Evolutionary conservation across 2,329 filamentous ascomycete species (phyloP).

Genomic region (Trichoderma atrobrunneum): DNA sequence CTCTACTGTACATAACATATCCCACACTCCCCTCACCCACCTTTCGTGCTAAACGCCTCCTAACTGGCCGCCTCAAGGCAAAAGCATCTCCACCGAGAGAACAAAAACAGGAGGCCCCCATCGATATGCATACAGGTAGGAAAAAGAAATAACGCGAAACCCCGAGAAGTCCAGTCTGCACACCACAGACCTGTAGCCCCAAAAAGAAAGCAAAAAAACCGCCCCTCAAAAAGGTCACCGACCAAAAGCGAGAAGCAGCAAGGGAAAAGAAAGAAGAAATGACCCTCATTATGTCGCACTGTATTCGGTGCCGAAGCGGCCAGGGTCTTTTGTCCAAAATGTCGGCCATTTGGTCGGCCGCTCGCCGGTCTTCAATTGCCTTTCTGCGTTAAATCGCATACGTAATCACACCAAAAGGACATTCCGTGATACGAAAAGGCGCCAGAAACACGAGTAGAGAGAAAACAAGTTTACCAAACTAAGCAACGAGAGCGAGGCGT

Average conservation of each 20-base stretch:
- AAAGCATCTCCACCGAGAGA: background rate
- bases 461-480: background rate
- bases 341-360: constrained; percentile 5
- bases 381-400: constrained; percentile 9
- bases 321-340: background rate
- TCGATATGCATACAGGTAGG: background rate
- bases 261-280: background rate
- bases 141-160: background rate
- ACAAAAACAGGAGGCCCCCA: background rate
- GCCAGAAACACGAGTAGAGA: background rate
- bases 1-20: background rate
- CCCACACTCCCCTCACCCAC: background rate
- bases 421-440: background rate
- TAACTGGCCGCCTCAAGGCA: background rate
- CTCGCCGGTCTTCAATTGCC: background rate
- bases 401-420: background rate
- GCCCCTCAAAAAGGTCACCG: background rate
- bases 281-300: constrained; percentile 11
- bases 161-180: background rate
- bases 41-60: background rate
- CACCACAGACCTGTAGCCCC: background rate
- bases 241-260: background rate
- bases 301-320: constrained; percentile 17
- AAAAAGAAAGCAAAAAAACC: background rate
- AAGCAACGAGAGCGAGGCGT: background rate